Evolutionary conservation across 768 basidiomycete genomes (phyloP), one percentile per base, ranked within the genome.

Genomic region (Tubosaeta sp.): DNA sequence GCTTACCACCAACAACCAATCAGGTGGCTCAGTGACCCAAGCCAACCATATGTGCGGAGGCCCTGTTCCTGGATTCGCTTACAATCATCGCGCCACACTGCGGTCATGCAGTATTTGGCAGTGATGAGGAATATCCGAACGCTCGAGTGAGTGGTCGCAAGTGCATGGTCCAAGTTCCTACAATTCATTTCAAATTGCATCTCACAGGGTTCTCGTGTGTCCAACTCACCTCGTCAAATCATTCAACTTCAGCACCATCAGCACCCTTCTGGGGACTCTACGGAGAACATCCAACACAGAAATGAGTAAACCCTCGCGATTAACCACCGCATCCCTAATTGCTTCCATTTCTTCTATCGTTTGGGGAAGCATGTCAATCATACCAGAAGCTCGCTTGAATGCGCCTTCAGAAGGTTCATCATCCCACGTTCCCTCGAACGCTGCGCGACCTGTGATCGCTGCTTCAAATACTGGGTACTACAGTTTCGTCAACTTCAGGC

Each of bases 381-480:
- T 77, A 52, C 88, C 82, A 10, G 84, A 81, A 2, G 84, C 84
- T n/a, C 89, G 82, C 39, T 69, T 69, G 59, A 83, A 78, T 22
- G 41, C 44, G n/a, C 40, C 56, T 22, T 62, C 62, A 16, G 69
- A 57, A 18, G 72, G 62, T 4, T 68, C 66, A 18, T 69, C 66
- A 16, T 76, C 73, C 74, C 76, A 79, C 6, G 80, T 74, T 29
- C 83, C 86, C 62, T 84, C 80, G 48, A 95, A 68, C 1, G 82
- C 83, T 16, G 89, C 83, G 36, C 93, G 80, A 5, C 83, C 83
- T 58, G 94, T 97, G 40, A 98, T 84, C 13, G 94, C 94, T 19
- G 92, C 90, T 68, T 97, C 93, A 54, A 98, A 94, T 11, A 96
- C 79, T 9, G 93, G 90, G 65, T 96, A 98, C 88, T 94, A 61